These are phyloP conservation scores for Benincasa hispida DNA, from an alignment of 306 rosid genomes.

Conservation along the genomic window DNA sequence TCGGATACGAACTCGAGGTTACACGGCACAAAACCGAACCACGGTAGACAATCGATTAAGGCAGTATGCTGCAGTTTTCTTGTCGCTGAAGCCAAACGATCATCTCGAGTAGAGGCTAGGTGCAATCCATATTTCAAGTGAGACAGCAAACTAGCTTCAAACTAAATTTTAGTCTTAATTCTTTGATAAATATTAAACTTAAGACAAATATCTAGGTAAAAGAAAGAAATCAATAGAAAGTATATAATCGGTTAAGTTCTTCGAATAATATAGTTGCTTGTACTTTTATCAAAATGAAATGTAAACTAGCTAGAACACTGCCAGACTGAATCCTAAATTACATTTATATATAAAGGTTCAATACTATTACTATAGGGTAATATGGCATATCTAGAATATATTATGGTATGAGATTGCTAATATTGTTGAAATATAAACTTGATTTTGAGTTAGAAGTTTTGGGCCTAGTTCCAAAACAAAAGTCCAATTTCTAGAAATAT, in stretches of 20 bases:
- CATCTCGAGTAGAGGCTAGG: conserved; percentile 49
- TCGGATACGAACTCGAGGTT: conserved; percentile 69
- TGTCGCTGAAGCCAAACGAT: conserved; percentile 90
- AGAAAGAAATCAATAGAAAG: background rate
- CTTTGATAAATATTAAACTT: background rate
- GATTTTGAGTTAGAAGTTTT: too few species aligned
- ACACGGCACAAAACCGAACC: conserved; percentile 30
- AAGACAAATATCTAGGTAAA: background rate
- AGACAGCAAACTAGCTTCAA: too few species aligned
- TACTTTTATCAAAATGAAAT: too few species aligned
- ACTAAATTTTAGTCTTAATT: background rate
- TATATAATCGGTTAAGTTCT: background rate
- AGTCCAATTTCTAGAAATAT: too few species aligned
- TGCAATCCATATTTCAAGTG: background rate
- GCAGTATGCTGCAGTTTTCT: conserved; percentile 86
- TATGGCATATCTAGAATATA: too few species aligned
- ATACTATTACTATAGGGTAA: too few species aligned
- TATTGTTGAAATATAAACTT: too few species aligned
- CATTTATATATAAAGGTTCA: too few species aligned
- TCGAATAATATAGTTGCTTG: background rate
- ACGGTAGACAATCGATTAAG: conserved; percentile 48
- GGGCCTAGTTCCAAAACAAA: too few species aligned
- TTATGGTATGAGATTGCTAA: too few species aligned
- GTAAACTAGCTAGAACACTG: too few species aligned
- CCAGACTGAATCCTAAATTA: background rate